Conservation (phyloP, 176 grass and related monocot genomes). For the Carex pumila region DNA sequence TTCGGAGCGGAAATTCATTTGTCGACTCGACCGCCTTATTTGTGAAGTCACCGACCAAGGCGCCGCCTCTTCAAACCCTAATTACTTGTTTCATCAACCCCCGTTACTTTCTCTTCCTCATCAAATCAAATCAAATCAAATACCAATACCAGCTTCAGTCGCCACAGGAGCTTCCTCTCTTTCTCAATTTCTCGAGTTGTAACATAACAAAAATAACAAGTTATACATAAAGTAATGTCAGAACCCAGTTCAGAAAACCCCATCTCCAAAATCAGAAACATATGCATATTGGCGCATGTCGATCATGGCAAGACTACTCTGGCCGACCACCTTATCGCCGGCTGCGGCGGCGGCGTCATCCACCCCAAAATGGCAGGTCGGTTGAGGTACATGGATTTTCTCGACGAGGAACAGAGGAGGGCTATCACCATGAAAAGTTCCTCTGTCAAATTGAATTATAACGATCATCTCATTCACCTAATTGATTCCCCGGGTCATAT, state of each 20-base stretch:
- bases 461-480: conserved; percentile 53
- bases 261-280: conserved; percentile 53
- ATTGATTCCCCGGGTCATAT: conserved; percentile 96
- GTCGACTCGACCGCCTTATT: too few species aligned
- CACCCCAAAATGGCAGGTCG: conserved; percentile 70
- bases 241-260: conserved; percentile 17
- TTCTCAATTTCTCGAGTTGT: background rate
- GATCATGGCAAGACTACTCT: conserved; percentile 92
- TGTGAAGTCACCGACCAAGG: background rate
- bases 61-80: conserved; percentile 6
- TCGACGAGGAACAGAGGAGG: conserved; percentile 78
- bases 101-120: background rate
- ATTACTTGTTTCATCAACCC: background rate
- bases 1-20: too few species aligned
- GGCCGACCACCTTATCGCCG: conserved; percentile 84
- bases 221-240: background rate
- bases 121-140: background rate
- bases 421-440: conserved; percentile 95
- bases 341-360: conserved; percentile 55
- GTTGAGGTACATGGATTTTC: conserved; percentile 73
- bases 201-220: background rate
- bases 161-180: too few species aligned
- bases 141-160: background rate
- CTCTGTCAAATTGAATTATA: conserved; percentile 39
- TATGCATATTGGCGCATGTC: conserved; percentile 90